Base-by-base conservation (phyloP, 768 basidiomycete genomes). In the Xerocomellus chrysenteron region DNA sequence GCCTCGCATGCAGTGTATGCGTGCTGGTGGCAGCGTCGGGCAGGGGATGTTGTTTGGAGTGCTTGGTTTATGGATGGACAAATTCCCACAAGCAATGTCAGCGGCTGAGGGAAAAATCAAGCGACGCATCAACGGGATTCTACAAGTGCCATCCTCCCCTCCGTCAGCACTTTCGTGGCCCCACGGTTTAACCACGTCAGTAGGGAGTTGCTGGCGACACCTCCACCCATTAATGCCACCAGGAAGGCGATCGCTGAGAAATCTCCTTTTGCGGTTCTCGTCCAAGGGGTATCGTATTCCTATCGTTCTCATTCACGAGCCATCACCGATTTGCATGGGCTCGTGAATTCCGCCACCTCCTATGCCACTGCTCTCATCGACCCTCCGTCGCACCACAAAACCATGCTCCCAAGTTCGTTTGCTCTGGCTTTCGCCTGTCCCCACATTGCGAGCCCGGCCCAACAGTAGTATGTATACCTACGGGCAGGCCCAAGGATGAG, bases 331-430 rank as follows among this genome's bases (percentile, higher is more conserved):
- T 67, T 91, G 90, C 56, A 77, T 74, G 24, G 86, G 73, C 57
- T 87, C 85, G 37, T 76, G 71, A 58, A 81, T 80, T 1, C 82
- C 85, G 24, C 75, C 73, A 2, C 87, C 87, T 28, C 81, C 87
- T 52, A 92, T 67, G 0, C 90, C 90, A 60, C 90, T 91, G 90
- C 80, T 30, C 89, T 89, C 11, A 80, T 81, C 8, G 76, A 76
- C 24, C 91, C 91, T 10, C 91, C 90, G 63, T 92, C 90, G 65
- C 90, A 92, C 88, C 91, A 93, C 33, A 93, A 66, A 2, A 90
- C 75, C 68, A 81, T 79, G 57, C 80, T 83, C 11, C 81, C 83
- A 6, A 85, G 62, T 69, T 93, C 91, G 33, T 80, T 78, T 0
- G 91, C 91, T 36, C 92, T 82, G 46, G 83, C 80, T 56, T 80